Conservation (phyloP, 768 basidiomycete species). For the Pholiota conissans region DNA sequence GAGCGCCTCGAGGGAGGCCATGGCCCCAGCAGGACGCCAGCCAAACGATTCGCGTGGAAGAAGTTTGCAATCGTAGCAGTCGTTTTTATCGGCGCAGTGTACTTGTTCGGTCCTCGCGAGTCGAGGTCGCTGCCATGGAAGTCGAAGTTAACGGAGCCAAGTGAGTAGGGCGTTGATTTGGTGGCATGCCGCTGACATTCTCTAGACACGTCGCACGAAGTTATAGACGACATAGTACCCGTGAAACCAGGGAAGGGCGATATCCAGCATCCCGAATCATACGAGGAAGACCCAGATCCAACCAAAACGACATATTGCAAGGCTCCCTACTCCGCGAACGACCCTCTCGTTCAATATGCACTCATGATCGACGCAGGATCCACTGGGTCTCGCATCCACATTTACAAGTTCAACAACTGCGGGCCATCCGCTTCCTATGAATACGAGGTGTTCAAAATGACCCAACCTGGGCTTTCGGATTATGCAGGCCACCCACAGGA, state of each 20-base stretch:
- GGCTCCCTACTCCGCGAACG: conserved; percentile 45
- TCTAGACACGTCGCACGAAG: conserved; percentile 8
- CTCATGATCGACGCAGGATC: conserved; percentile 99
- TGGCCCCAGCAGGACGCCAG: conserved; percentile 41
- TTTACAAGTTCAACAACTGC: conserved; percentile 98
- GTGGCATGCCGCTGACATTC: neutral
- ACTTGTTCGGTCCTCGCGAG: conserved; percentile 60
- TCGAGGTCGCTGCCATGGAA: conserved; percentile 23
- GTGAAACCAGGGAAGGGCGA: neutral
- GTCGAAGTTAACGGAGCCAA: conserved; percentile 9
- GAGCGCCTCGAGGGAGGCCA: conserved; percentile 32
- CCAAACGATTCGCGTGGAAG: conserved; percentile 55
- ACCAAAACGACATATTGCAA: conserved; percentile 73
- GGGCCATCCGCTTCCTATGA: conserved; percentile 74
- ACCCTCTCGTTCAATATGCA: conserved; percentile 81
- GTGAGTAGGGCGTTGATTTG: conserved; percentile 3
- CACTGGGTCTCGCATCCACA: conserved; percentile 94
- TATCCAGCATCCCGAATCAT: conserved; percentile 47
- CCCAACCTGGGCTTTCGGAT: conserved; percentile 74
- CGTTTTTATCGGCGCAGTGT: conserved; percentile 59
- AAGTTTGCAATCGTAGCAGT: conserved; percentile 63
- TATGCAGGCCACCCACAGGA: conserved; percentile 58
- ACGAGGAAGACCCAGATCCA: conserved; percentile 53
- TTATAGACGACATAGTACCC: conserved; percentile 7
- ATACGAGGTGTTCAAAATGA: conserved; percentile 90